Conservation (phyloP, 495 filamentous ascomycete species). For the Venustampulla echinocandica region DNA sequence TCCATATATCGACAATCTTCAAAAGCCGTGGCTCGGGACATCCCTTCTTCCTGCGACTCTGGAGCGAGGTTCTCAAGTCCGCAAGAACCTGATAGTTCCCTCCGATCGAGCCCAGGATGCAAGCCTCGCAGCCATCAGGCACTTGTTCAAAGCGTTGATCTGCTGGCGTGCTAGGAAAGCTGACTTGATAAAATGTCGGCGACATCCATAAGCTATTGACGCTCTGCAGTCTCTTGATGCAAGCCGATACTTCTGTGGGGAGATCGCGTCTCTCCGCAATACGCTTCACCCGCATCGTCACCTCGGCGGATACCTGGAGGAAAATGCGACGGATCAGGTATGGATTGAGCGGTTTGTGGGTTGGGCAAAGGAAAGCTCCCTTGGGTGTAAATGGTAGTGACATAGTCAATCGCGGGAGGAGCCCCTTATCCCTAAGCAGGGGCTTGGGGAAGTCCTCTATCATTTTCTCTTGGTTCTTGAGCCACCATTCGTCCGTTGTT, state of each 20-base stretch:
- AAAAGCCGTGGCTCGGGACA: slow-evolving; percentile 23
- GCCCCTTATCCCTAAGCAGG: too few species aligned
- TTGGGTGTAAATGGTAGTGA: not conserved
- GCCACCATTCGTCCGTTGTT: too few species aligned
- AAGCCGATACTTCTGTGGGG: slow-evolving; percentile 16
- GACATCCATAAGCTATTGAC: slow-evolving; percentile 31
- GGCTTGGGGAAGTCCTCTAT: too few species aligned
- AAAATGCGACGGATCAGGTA: slow-evolving; percentile 30
- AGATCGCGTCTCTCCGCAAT: slow-evolving; percentile 21
- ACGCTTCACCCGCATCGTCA: slow-evolving; percentile 23
- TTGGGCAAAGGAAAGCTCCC: slow-evolving; percentile 20
- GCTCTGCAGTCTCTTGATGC: slow-evolving; percentile 26
- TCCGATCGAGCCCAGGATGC: slow-evolving; percentile 35
- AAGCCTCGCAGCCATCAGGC: slow-evolving; percentile 34
- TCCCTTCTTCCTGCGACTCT: slow-evolving; percentile 25
- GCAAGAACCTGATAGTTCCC: slow-evolving; percentile 27
- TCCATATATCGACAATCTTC: slow-evolving; percentile 35
- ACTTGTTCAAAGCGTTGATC: slow-evolving; percentile 21
- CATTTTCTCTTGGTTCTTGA: too few species aligned
- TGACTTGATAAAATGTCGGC: slow-evolving; percentile 20
- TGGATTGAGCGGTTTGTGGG: slow-evolving; percentile 28
- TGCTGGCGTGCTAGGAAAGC: not conserved
- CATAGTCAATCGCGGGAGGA: too few species aligned
- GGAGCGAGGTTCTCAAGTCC: slow-evolving; percentile 29
- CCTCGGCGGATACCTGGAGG: slow-evolving; percentile 27